Conservation (phyloP, 352 stramenopile species). For the Phytophthora sp. region DNA sequence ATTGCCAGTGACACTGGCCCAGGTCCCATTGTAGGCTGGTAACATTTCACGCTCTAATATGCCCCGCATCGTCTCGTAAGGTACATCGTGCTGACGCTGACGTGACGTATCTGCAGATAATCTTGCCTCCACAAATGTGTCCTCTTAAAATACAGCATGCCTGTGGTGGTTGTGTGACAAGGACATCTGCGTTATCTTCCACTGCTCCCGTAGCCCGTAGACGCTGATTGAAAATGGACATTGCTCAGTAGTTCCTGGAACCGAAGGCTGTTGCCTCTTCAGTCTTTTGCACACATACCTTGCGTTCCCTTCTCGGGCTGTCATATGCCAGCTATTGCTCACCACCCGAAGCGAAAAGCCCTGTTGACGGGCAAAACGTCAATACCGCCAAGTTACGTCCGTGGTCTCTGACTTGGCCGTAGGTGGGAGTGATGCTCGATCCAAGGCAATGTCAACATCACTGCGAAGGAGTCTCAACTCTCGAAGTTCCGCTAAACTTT, state of each 20-base stretch:
- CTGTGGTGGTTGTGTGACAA: constrained; percentile 1
- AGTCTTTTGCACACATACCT: not conserved
- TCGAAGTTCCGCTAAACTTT: no score
- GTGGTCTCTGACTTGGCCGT: not conserved
- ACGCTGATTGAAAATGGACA: constrained; percentile 6
- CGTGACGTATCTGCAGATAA: not conserved
- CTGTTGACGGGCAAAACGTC: not conserved
- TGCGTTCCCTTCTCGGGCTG: not conserved
- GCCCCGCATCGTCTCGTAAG: not conserved
- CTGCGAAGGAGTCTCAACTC: not conserved
- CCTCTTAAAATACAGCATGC: not conserved
- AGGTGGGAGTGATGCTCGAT: not conserved
- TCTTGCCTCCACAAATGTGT: not conserved
- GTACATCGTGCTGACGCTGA: not conserved
- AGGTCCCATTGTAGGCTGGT: not conserved
- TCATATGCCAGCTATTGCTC: not conserved
- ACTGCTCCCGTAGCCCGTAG: constrained; percentile 6
- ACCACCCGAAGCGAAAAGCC: not conserved
- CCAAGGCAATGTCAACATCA: not conserved
- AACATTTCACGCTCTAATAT: not conserved
- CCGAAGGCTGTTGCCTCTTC: not conserved
- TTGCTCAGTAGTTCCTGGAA: not conserved
- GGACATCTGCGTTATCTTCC: constrained; percentile 10
- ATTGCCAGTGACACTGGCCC: not conserved
- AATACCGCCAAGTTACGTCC: not conserved